phyloP scores from a whole-genome alignment of 1,284 basidiomycete species.

The Athelia psychrophila region DNA sequence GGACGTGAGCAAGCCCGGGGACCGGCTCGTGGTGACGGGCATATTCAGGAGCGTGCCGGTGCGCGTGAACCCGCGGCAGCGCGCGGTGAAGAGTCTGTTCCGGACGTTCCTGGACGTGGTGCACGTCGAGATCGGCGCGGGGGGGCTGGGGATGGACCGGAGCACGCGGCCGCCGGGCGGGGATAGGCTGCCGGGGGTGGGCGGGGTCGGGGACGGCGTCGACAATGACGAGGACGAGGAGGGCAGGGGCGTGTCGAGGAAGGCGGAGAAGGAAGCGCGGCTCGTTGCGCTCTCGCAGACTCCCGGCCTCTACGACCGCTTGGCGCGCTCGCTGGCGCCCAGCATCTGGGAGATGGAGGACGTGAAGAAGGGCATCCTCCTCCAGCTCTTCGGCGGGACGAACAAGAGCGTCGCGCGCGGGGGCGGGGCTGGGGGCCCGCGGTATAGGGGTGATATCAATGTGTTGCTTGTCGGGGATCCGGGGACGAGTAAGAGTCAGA shows the following conservation, averaged over 20 bases:
- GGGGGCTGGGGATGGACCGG: slow-evolving; percentile 76
- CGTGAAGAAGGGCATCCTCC: slow-evolving; percentile 95
- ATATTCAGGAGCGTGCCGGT: slow-evolving; percentile 96
- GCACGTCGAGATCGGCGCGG: slow-evolving; percentile 80
- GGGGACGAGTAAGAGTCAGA: slow-evolving; percentile 96
- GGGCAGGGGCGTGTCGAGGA: slow-evolving; percentile 42
- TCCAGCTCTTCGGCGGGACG: slow-evolving; percentile 96
- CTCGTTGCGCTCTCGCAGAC: slow-evolving; percentile 69
- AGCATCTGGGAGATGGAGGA: slow-evolving; percentile 99
- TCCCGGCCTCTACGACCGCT: slow-evolving; percentile 85
- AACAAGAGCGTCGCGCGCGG: slow-evolving; percentile 94
- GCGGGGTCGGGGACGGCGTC: slow-evolving; percentile 75
- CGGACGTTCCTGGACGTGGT: slow-evolving; percentile 97
- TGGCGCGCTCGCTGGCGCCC: slow-evolving; percentile 87
- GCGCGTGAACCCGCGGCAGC: slow-evolving; percentile 88
- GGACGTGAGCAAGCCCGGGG: slow-evolving; percentile 93
- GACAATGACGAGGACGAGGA: slow-evolving; percentile 53
- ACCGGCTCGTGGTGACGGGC: slow-evolving; percentile 88
- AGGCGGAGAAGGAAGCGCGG: slow-evolving; percentile 58
- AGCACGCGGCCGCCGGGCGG: slow-evolving; percentile 76
- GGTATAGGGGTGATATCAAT: slow-evolving; percentile 98
- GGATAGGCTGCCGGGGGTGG: slow-evolving; percentile 73
- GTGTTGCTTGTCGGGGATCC: slow-evolving; percentile 97
- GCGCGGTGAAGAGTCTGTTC: slow-evolving; percentile 93
- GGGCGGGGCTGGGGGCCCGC: slow-evolving; percentile 92